Evolutionary conservation across 257 asterid genomes (phyloP).

Genomic region (Agastache rugosa): DNA sequence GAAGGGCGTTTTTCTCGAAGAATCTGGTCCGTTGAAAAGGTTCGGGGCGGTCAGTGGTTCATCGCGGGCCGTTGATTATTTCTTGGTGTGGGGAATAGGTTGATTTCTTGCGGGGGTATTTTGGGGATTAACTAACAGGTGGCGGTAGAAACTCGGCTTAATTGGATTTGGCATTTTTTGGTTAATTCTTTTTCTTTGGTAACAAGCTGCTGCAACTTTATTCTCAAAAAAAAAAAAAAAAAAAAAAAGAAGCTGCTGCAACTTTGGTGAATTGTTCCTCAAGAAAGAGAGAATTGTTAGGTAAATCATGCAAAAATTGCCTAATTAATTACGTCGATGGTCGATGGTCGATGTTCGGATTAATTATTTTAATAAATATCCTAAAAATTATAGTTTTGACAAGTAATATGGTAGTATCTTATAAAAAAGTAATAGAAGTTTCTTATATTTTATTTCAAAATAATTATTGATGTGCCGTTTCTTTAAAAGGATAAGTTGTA

Average conservation of each 20-base stretch:
- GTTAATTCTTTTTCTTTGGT: conserved; percentile 30
- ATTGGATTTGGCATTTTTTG: not conserved
- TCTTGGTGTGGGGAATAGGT: conserved; percentile 41
- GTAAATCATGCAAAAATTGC: conserved; percentile 13
- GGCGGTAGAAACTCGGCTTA: conserved; percentile 21
- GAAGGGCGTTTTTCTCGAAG: conserved; percentile 36
- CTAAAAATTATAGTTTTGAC: too few relatives aligned
- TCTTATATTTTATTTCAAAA: too few relatives aligned
- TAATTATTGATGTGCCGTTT: not conserved
- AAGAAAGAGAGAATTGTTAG: conserved; percentile 33
- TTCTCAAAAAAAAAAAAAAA: too few relatives aligned
- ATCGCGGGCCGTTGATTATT: conserved; percentile 48
- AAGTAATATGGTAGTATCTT: too few relatives aligned
- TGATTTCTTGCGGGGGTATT: conserved; percentile 29
- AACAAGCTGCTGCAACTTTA: conserved; percentile 30
- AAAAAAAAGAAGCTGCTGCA: too few relatives aligned
- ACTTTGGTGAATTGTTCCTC: conserved; percentile 40
- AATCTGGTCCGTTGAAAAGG: conserved; percentile 41
- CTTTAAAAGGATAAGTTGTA: not conserved
- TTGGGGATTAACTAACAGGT: conserved; percentile 37
- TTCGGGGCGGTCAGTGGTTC: conserved; percentile 15
- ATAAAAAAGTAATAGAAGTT: too few relatives aligned
- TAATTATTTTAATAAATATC: not conserved
- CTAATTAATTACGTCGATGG: not conserved
- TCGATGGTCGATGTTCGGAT: not conserved